Evolutionary conservation across 2,329 filamentous ascomycete genomes (phyloP).

Genomic region (Leptographium radiaticola): DNA sequence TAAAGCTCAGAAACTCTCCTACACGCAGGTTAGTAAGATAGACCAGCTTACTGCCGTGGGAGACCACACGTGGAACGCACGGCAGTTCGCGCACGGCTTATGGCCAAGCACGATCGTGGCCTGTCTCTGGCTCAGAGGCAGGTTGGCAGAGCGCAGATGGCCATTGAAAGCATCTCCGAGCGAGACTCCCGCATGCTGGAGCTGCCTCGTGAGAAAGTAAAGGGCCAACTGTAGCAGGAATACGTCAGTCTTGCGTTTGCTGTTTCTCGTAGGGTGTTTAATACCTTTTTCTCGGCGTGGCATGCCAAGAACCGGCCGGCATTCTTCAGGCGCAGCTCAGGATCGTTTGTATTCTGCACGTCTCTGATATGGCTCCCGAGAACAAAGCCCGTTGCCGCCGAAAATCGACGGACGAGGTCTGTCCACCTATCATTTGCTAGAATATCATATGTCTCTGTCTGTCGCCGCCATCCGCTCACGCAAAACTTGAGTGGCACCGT

Average conservation of each 20-base stretch:
- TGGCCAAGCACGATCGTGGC: conserved; percentile 8
- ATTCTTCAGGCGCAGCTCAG: not conserved
- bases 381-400: not conserved
- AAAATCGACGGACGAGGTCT: conserved; percentile 3
- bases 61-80: not conserved
- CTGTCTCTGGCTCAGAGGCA: not conserved
- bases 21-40: not conserved
- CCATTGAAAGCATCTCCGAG: conserved; percentile 4
- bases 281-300: conserved; percentile 11
- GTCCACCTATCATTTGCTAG: conserved; percentile 6
- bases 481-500: not conserved
- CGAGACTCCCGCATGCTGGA: not conserved
- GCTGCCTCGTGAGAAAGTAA: conserved; percentile 5
- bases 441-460: not conserved
- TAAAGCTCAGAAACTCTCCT: conserved; percentile 4
- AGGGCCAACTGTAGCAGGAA: conserved; percentile 1
- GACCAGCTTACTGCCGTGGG: not conserved
- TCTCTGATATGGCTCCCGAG: conserved; percentile 3
- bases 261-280: no score
- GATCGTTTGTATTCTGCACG: conserved; percentile 1
- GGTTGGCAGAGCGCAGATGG: not conserved
- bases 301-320: conserved; percentile 6
- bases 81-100: conserved; percentile 10
- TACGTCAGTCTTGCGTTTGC: not conserved
- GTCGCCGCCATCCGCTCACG: conserved; percentile 6